Conservation (phyloP, 768 basidiomycete genomes). For the Naematelia aurantialba region DNA sequence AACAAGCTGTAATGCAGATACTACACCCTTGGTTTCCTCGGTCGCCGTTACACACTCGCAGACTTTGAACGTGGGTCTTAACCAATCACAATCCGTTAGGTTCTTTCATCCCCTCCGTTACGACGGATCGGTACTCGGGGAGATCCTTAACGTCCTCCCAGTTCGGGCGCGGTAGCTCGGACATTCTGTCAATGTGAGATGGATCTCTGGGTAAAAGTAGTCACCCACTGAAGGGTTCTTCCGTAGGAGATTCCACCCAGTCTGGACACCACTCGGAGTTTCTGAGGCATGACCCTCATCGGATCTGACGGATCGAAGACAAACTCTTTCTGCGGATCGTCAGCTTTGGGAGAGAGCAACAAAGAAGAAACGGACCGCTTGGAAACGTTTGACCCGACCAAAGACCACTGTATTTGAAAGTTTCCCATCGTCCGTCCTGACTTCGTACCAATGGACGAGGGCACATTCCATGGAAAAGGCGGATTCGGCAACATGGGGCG, state of each 20-base stretch:
- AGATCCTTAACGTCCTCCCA: conserved; percentile 53
- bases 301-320: conserved; percentile 36
- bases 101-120: too few species aligned
- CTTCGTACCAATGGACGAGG: conserved; percentile 40
- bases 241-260: conserved; percentile 56
- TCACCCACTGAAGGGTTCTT: conserved; percentile 25
- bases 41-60: too few species aligned
- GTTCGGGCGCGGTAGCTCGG: conserved; percentile 52
- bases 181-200: conserved; percentile 11
- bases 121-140: conserved; percentile 21
- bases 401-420: conserved; percentile 39
- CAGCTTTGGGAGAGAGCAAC: background rate
- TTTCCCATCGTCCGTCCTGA: conserved; percentile 19
- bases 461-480: conserved; percentile 52
- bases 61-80: too few species aligned
- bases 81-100: too few species aligned
- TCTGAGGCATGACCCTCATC: conserved; percentile 36
- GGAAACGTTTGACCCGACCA: conserved; percentile 49
- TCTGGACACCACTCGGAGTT: conserved; percentile 50
- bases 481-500: conserved; percentile 51
- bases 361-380: conserved; percentile 33
- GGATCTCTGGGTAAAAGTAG: background rate
- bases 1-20: too few species aligned
- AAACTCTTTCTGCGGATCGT: conserved; percentile 30
- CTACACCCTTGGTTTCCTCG: too few species aligned